phyloP scores from a whole-genome alignment of 2,329 filamentous ascomycete species.

The Apiospora sp. region DNA sequence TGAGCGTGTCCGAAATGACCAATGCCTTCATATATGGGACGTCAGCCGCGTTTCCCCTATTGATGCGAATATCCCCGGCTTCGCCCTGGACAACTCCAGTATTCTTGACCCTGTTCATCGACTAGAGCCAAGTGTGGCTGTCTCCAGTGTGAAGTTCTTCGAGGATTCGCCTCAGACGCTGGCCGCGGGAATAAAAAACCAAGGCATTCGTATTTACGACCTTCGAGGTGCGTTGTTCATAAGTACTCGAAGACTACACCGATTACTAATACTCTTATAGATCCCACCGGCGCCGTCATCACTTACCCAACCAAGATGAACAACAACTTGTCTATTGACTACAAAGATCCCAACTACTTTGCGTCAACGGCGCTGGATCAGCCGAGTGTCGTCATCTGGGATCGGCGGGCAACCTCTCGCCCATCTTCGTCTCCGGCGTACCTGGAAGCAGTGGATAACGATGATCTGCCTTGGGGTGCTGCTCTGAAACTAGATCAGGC shows the following conservation, averaged over 20 bases:
- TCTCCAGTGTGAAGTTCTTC: conserved; percentile 85
- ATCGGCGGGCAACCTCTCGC: conserved; percentile 69
- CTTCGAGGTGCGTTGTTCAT: conserved; percentile 66
- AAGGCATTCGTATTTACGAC: conserved; percentile 80
- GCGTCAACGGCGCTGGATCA: conserved; percentile 80
- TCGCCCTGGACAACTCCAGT: conserved; percentile 56
- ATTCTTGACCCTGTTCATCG: conserved; percentile 65
- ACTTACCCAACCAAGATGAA: conserved; percentile 73
- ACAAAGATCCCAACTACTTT: conserved; percentile 83
- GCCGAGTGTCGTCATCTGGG: conserved; percentile 80
- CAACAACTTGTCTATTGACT: conserved; percentile 80
- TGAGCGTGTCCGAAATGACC: conserved; percentile 82
- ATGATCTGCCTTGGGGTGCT: conserved; percentile 69
- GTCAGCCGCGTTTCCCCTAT: conserved; percentile 67
- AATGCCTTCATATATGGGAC: conserved; percentile 85
- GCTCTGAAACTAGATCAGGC: conserved; percentile 65
- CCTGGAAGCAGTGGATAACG: conserved; percentile 64
- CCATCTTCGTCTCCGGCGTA: conserved; percentile 62
- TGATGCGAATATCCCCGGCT: conserved; percentile 57
- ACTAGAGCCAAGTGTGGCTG: conserved; percentile 73
- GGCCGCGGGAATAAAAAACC: conserved; percentile 77
- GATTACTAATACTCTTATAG: conserved; percentile 39
- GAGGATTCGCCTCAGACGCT: conserved; percentile 78
- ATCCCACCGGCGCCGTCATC: conserved; percentile 60
- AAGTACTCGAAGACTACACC: not conserved